phyloP scores from a whole-genome alignment of 2,329 filamentous ascomycete genomes.

The Colletotrichum karsti region DNA sequence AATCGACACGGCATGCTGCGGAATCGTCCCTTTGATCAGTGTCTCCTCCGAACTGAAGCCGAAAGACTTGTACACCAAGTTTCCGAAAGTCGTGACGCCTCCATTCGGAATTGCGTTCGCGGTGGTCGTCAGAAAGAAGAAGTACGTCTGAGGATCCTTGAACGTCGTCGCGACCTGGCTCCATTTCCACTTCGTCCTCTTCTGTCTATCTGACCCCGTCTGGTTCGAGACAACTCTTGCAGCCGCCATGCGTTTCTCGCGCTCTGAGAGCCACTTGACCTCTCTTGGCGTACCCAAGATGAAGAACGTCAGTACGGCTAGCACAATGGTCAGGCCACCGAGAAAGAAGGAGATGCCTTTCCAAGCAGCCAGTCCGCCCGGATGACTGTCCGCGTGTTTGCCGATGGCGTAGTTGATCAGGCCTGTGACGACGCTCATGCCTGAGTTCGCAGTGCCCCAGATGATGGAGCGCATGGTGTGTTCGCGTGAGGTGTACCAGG shows the following conservation, averaged over 20 bases:
- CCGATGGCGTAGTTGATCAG: neutral
- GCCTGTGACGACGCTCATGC: neutral
- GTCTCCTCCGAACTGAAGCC: neutral
- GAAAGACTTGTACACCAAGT: neutral
- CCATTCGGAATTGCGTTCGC: neutral
- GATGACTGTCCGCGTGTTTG: neutral
- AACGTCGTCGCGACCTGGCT: fast-evolving
- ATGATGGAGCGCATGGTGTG: neutral
- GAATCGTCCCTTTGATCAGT: neutral
- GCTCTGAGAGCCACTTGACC: neutral
- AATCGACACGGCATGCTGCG: neutral
- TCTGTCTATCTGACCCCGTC: fast-evolving
- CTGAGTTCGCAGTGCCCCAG: neutral
- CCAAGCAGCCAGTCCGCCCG: neutral
- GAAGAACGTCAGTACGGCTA: neutral
- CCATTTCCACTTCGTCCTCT: neutral
- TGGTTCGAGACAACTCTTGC: neutral
- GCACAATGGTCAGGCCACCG: neutral
- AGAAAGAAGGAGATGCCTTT: neutral
- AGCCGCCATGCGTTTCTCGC: neutral
- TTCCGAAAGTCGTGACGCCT: neutral
- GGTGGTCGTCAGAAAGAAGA: neutral
- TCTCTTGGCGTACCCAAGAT: neutral
- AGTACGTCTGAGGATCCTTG: neutral
- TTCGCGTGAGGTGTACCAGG: neutral